Conservation (phyloP, 2,329 filamentous ascomycete species). For the Pseudogymnoascus sp. region DNA sequence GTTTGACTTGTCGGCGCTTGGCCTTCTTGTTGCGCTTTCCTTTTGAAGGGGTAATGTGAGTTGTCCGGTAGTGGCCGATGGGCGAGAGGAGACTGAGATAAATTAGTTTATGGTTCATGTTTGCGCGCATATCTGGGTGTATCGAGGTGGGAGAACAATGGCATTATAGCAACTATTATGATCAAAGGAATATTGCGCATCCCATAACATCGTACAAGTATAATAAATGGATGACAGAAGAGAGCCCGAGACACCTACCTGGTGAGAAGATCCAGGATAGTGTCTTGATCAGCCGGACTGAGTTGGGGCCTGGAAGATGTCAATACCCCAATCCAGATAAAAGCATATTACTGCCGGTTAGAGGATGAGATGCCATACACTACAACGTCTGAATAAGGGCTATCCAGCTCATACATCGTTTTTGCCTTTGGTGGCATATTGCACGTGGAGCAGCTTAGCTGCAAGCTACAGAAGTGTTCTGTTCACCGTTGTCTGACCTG, state of each 20-base stretch:
- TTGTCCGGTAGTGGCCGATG: conserved; percentile 53
- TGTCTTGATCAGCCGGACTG: conserved; percentile 50
- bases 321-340: background rate
- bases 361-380: conserved; percentile 41
- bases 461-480: background rate
- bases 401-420: conserved; percentile 57
- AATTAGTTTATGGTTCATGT: conserved; percentile 10
- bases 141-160: background rate
- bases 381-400: conserved; percentile 52
- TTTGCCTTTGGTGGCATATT: conserved; percentile 47
- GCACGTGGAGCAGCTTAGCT: background rate
- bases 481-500: background rate
- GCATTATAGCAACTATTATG: background rate
- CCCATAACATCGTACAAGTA: background rate
- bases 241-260: conserved; percentile 40
- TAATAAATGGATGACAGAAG: background rate
- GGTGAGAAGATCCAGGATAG: conserved; percentile 60
- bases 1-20: conserved; percentile 36
- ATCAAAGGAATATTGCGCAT: background rate
- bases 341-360: background rate
- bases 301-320: conserved; percentile 50
- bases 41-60: conserved; percentile 49
- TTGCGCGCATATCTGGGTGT: background rate
- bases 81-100: conserved; percentile 52
- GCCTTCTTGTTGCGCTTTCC: conserved; percentile 52